Evolutionary conservation across 768 basidiomycete species (phyloP), one percentile per base, ranked within the genome.

Genomic region (Russula olivacea): DNA sequence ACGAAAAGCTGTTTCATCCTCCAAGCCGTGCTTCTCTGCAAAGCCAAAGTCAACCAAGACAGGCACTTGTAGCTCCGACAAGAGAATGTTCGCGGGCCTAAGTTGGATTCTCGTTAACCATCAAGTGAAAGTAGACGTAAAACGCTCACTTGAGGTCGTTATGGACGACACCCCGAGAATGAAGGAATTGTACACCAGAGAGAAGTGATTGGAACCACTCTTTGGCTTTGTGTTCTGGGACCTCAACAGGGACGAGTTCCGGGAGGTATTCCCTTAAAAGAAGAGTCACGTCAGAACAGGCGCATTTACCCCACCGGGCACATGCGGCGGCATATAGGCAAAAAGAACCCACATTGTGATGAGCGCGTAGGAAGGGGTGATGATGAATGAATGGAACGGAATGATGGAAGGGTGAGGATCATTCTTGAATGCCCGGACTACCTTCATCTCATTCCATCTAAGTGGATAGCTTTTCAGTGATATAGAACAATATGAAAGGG

Each of bases 401-500:
- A 98, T 89, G 74, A 98, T 88, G 64, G 91, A 90, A 0, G 93
- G 94, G 72, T 98, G 96, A 10, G 87, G 85, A 69, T 93, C 88
- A 50, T 84, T 76, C 76, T 89, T 89, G 74, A 98, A 85, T 12
- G 85, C 78, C 68, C 90, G 81, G 63, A 98, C 86, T 69, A 95
- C 89, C 81, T 96, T 96, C 93, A 95, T 95, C 78, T 98, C 94
- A 71, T 94, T 95, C 94, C 94, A 93, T 77, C 91, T 93, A 66
- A 41, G 32, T 28, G 36, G 32, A 15, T n/a, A 14, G 38, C 49
- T 17, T 4, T 17, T 58, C 51, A 49, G 43, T 59, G 55, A 15
- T 9, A 40, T 55, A 60, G 23, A 5, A n/a, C 51, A 23, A 50
- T 11, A 10, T 25, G 12, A 54, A 59, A 48, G 51, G 51, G 58